Base-by-base conservation (phyloP, 169 alveolate species). In the Eimeria praecox region DNA sequence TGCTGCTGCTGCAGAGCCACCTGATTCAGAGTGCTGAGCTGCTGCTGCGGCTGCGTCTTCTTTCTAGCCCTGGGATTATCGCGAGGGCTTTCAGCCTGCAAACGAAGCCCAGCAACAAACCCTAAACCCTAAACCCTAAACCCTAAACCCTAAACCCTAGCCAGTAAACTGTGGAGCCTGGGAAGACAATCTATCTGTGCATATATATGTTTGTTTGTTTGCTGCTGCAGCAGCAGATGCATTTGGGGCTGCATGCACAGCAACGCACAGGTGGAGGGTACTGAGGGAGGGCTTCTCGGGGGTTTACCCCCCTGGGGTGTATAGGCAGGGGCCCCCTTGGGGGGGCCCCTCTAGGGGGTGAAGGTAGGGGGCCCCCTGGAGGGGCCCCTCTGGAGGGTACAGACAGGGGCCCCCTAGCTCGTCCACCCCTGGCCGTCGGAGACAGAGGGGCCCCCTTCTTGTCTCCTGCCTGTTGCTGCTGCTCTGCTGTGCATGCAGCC, bases 1-100 rank as follows among this genome's bases (percentile, higher is more conserved):
- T 73, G 85, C 85, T 73, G 78, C 78, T 73, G 83, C 85, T 73
- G 85, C 85, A 38, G 54, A 30, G 6, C 54, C 33, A 2, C 46
- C 18, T 14, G 85, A 33, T 24, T 66, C 42, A 66, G 22, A 42
- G 22, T 66, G 38, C 77, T 66, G 77, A 38, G 77, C 42, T n/a
- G 77, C 42, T 66, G 42, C 42, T 66, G 77, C 42, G 0, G 42
- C 42, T 66, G 77, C 42, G 0, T 5, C 77, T 30, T 66, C 42
- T 30, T 66, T 30, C 42, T 22, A 27, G 20, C 42, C 9, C 42
- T 66, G 42, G 77, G 5, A 9, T 22, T 3, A 35, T 35, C 35
- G 38, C 35, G 33, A 73, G 56, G 38, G 85, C 35, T 30, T 14
- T n/a, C 85, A 18, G 85, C 85, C 85, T 40, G 46, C 85, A 6